Evolutionary conservation across 2,329 filamentous ascomycete species (phyloP), one percentile per base, ranked within the genome.

Genomic region (Alternaria gaisen): DNA sequence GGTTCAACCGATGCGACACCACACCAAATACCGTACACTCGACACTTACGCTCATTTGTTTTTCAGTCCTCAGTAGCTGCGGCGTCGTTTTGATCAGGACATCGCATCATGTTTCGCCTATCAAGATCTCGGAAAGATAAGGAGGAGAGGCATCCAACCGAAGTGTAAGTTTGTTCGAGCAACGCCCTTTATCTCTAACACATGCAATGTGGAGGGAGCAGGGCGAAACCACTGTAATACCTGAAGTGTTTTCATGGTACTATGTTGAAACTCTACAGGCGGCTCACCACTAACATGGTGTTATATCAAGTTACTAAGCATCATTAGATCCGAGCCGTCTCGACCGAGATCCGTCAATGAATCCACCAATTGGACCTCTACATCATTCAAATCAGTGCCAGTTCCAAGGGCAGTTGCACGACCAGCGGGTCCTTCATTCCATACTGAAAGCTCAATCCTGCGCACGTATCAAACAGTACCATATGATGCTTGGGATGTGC

Each of bases 401-500:
- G 42, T 54, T 22, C 53, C 57, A 18, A 40, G 51, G 40, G 47
- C 50, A 3, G 60, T 36, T 26, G 20, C 10, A 42, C 56, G 53
- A 18, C 60, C 48, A 48, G 26, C 26, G 20, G 40, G n/a, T 12
- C 47, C 36, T 22, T 57, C 26, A 14, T 11, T 34, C 34, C 41
- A 61, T 22, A 52, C 26, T 3, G 42, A 43, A 26, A 34, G 60
- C 50, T 10, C 34, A 55, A 41, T 40, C 30, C 43, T 40, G 6
- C 26, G 32, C 18, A 50, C 26, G 16, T 28, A 34, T 16, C 22
- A 30, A 26, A n/a, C 18, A 16, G 24, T 51, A 6, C 16, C 38
- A 11, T 51, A 62, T 38, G 34, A 59, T 48, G 61, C 38, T 34
- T 61, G 60, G 28, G 58, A 64, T 12, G 53, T 69, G 8, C 70